Evolutionary conservation across 2,329 filamentous ascomycete species (phyloP), one percentile per base, ranked within the genome.

Genomic region (Cercospora nicotianae): DNA sequence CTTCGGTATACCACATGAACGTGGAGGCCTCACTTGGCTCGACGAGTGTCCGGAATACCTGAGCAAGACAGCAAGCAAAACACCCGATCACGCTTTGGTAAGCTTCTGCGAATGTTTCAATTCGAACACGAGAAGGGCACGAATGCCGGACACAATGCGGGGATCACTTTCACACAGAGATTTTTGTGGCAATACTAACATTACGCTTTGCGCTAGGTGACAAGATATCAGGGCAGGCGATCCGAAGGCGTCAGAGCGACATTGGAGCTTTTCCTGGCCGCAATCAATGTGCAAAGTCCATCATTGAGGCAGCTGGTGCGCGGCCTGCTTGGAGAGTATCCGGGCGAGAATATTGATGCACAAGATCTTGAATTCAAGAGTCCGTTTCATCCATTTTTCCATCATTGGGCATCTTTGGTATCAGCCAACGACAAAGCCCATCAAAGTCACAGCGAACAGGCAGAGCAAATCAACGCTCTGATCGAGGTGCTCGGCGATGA

Each of bases 321-420:
- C 7, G 28, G 48, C 7, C 58, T 72, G 6, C 57, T 69, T 6
- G 61, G 67, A 13, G 66, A 65, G 18, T 72, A 72, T 57, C 70
- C 68, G 13, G 70, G 70, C 28, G 64, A 64, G n/a, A 65, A 70
- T 20, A 60, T 69, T 5, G 64, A 70, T 51, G 66, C 58, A 26
- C 64, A 67, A 53, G 60, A 72, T 16, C 42, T 70, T 3, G 53
- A 51, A 5, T 72, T 72, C 31, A 59, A 69, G 16, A 63, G 57
- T 13, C 70, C 70, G 9, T 69, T 70, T 23, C 60, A 65, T 42
- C 63, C 67, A 13, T 71, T 71, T 16, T 68, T 69, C 36, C 69
- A 71, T 26, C 64, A 65, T 51, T 68, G 67, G 67, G 33, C 65
- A 16, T 65, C 57, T 20, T 42, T 72, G 7, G 42, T 62, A 18